Percentiles rank a stretch among this genome's conserved stretches.
Evolutionary conservation across 1,284 basidiomycete species (phyloP).

Genomic region (Moesziomyces globuligerus): DNA sequence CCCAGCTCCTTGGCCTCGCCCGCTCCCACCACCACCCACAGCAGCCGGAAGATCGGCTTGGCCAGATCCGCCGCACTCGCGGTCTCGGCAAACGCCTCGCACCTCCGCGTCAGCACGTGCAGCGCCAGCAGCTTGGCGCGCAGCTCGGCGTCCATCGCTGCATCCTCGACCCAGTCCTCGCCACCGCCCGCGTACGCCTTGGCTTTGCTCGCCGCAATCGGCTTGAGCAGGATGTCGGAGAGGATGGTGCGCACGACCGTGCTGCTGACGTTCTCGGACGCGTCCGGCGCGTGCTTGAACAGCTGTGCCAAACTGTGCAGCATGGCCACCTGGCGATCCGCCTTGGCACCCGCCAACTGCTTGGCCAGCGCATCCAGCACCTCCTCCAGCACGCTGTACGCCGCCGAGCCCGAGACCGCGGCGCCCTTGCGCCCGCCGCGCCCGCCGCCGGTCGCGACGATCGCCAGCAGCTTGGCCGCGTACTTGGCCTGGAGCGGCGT

Average conservation of each 20-base stretch:
- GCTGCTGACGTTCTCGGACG: slow-evolving; percentile 81
- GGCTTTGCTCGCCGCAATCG: slow-evolving; percentile 24
- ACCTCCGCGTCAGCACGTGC: slow-evolving; percentile 50
- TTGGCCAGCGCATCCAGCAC: slow-evolving; percentile 73
- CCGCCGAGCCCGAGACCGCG: slow-evolving; percentile 30
- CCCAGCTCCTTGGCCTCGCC: slow-evolving; percentile 53
- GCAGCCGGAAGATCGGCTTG: slow-evolving; percentile 53
- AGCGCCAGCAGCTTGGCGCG: slow-evolving; percentile 47
- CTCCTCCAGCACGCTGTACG: slow-evolving; percentile 49
- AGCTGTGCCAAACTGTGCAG: slow-evolving; percentile 80
- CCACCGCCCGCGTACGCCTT: slow-evolving; percentile 22
- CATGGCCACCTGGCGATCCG: slow-evolving; percentile 75
- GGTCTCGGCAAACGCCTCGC: slow-evolving; percentile 44
- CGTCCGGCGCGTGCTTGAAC: slow-evolving; percentile 76
- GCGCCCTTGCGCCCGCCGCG: slow-evolving; percentile 25
- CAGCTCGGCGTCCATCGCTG: slow-evolving; percentile 35
- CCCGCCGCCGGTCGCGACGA: slow-evolving; percentile 47
- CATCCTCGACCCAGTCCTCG: slow-evolving; percentile 59
- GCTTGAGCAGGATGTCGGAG: slow-evolving; percentile 50
- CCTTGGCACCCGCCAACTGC: slow-evolving; percentile 71
- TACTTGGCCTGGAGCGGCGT: slow-evolving; percentile 84
- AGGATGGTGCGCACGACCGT: slow-evolving; percentile 81
- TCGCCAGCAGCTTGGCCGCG: slow-evolving; percentile 80
- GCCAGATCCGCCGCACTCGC: slow-evolving; percentile 43
- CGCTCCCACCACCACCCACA: slow-evolving; percentile 44